These are phyloP conservation scores for Micractinium conductrix DNA, from an alignment of 139 green algal genomes.

Conservation along the genomic window DNA sequence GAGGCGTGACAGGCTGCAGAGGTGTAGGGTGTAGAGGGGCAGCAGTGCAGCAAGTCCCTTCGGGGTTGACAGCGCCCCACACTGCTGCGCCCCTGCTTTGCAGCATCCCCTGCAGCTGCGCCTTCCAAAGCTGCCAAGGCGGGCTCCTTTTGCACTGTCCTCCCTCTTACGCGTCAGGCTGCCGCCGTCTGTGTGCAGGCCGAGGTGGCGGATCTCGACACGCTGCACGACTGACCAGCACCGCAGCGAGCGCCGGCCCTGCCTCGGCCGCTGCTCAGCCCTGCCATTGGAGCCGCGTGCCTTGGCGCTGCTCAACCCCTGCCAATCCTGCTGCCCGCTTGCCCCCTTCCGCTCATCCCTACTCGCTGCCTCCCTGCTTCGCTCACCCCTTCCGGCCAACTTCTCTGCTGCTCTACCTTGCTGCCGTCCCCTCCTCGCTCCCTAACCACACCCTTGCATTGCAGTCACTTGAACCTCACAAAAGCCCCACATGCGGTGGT, in stretches of 20 bases:
- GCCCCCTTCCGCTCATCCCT: background rate
- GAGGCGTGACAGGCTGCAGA: background rate
- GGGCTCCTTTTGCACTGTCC: too few species aligned
- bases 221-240: constrained; percentile 46
- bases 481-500: background rate
- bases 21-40: too few species aligned
- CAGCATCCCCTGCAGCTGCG: background rate
- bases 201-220: constrained; percentile 54
- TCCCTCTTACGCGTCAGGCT: too few species aligned
- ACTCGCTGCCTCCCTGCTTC: background rate
- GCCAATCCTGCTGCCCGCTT: background rate
- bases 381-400: too few species aligned
- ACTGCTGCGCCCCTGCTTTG: background rate
- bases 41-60: background rate
- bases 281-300: background rate
- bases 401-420: background rate
- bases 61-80: too few species aligned
- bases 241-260: background rate
- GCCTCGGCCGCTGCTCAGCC: too few species aligned
- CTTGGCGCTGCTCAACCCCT: background rate
- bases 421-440: too few species aligned
- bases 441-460: background rate
- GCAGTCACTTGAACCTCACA: background rate
- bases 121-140: too few species aligned
- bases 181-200: too few species aligned